Conservation (phyloP, 2,329 filamentous ascomycete genomes). For the Paecilomyces sp. region DNA sequence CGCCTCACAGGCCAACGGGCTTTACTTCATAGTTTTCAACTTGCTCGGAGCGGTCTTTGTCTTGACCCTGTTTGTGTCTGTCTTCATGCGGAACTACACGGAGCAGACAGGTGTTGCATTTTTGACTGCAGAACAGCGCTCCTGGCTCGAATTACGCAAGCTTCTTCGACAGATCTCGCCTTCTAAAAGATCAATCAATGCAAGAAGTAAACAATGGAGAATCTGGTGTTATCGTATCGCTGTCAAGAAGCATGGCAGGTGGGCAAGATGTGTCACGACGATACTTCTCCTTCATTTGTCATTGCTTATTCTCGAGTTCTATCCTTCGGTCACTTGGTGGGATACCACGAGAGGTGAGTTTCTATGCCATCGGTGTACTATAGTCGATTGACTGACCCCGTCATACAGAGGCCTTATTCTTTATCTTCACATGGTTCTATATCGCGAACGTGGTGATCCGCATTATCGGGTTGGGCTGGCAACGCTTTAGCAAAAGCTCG, state of each 20-base stretch:
- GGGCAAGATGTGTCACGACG: slow-evolving; percentile 76
- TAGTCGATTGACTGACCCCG: slow-evolving; percentile 12
- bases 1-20: slow-evolving; percentile 70
- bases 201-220: slow-evolving; percentile 70
- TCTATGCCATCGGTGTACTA: background rate
- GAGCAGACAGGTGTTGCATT: slow-evolving; percentile 97
- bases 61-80: slow-evolving; percentile 92
- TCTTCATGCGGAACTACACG: slow-evolving; percentile 99
- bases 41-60: slow-evolving; percentile 93
- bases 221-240: slow-evolving; percentile 93
- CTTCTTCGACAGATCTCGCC: slow-evolving; percentile 86
- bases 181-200: slow-evolving; percentile 81
- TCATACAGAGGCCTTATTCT: slow-evolving; percentile 62
- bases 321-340: slow-evolving; percentile 67
- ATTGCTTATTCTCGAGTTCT: slow-evolving; percentile 78
- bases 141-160: slow-evolving; percentile 93
- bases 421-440: slow-evolving; percentile 75
- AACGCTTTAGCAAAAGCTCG: slow-evolving; percentile 81
- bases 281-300: slow-evolving; percentile 76
- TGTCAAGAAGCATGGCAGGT: slow-evolving; percentile 86
- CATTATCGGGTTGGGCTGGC: slow-evolving; percentile 83
- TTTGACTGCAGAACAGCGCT: slow-evolving; percentile 88
- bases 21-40: slow-evolving; percentile 97
- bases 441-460: slow-evolving; percentile 75
- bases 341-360: slow-evolving; percentile 53